These are phyloP conservation scores for Lichina pygmaea DNA, from an alignment of 495 filamentous ascomycete species.

Conservation along the genomic window DNA sequence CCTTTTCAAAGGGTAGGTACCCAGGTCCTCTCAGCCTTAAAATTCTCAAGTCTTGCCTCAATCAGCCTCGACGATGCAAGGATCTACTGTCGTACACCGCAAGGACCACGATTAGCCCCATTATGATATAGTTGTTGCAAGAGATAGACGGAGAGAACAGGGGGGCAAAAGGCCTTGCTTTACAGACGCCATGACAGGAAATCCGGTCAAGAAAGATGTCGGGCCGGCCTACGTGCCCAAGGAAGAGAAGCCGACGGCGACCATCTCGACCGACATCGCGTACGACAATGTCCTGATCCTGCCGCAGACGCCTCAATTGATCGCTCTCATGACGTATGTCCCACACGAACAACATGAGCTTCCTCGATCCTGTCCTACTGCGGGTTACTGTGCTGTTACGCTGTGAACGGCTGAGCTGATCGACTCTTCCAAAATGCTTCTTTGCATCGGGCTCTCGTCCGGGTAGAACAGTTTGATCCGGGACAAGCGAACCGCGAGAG, in stretches of 20 bases:
- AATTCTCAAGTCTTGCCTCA: too few relatives aligned
- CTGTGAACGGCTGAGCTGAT: not conserved
- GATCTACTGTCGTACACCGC: too few relatives aligned
- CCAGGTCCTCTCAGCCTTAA: too few relatives aligned
- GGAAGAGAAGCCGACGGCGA: conserved; percentile 63
- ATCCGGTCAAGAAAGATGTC: conserved; percentile 20
- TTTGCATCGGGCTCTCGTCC: not conserved
- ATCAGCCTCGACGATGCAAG: too few relatives aligned
- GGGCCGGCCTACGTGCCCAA: conserved; percentile 55
- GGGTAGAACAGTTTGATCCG: conserved; percentile 56
- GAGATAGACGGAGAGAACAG: too few relatives aligned
- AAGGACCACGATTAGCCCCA: too few relatives aligned
- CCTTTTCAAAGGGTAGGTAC: too few relatives aligned
- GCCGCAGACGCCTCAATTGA: conserved; percentile 84
- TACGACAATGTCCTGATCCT: conserved; percentile 76
- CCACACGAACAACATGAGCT: not conserved
- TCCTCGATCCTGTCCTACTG: not conserved
- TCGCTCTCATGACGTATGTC: conserved; percentile 84
- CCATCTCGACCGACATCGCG: conserved; percentile 59
- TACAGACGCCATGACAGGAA: too few relatives aligned
- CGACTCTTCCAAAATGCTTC: not conserved
- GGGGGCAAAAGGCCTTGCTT: too few relatives aligned
- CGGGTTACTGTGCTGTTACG: too few relatives aligned
- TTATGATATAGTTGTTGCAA: too few relatives aligned
- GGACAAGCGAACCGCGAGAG: conserved; percentile 62